phyloP scores from a whole-genome alignment of 345 rosid species.

The Hypericum perforatum region DNA sequence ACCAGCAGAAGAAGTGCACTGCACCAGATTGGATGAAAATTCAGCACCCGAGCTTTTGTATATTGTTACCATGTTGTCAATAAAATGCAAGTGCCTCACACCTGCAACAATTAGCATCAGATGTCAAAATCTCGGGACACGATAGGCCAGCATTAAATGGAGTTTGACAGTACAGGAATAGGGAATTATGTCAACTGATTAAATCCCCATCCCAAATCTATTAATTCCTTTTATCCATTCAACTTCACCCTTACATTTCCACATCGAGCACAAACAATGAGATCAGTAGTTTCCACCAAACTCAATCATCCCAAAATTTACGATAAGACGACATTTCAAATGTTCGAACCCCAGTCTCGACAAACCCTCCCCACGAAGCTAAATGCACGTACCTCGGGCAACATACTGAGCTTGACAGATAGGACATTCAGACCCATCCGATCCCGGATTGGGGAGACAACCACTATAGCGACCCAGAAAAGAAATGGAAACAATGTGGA shows the following conservation, averaged over 20 bases:
- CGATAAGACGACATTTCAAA: too few species aligned
- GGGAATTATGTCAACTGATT: too few species aligned
- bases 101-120: conserved; percentile 25
- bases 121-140: too few species aligned
- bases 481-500: background rate
- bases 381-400: conserved; percentile 24
- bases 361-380: background rate
- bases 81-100: conserved; percentile 36
- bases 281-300: too few species aligned
- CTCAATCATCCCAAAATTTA: too few species aligned
- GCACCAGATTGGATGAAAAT: conserved; percentile 30
- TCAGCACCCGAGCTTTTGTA: conserved; percentile 53
- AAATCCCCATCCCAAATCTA: too few species aligned
- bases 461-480: conserved; percentile 31
- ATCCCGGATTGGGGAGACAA: conserved; percentile 30
- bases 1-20: conserved; percentile 15
- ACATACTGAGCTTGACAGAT: conserved; percentile 35
- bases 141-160: too few species aligned
- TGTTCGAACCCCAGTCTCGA: too few species aligned
- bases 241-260: too few species aligned
- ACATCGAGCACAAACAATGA: too few species aligned
- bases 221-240: too few species aligned
- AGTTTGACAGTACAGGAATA: too few species aligned
- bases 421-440: conserved; percentile 37
- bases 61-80: conserved; percentile 52